Base-by-base conservation (phyloP, 345 rosid genomes). In the Pseudoturritis turrita region DNA sequence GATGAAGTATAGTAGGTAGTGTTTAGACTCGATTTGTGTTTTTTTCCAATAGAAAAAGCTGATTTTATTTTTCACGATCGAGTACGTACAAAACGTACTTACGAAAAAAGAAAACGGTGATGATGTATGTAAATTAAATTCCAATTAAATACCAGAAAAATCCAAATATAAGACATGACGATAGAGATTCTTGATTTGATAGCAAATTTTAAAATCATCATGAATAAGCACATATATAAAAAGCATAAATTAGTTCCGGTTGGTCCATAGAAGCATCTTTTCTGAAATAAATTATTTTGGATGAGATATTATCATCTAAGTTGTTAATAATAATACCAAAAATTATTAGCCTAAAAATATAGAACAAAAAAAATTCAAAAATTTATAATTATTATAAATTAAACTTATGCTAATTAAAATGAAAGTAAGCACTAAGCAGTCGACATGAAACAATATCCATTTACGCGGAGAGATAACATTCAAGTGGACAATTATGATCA, bases 111-210 rank as follows among this genome's bases (percentile, higher is more conserved):
- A 65, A 46, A 56, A 0, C 23, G 3, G 37, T 41, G 21, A 63
- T 44, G 65, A 65, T 47, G 72, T 65, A 37, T 39, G 60, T 3
- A 55, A 73, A 64, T 9, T 55, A 35, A 35, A 45, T 13, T 64
- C 6, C 9, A 45, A 25, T 46, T 56, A 73, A 26, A 65, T 49
- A 65, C 15, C 33, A 66, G 45, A 65, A 46, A 45, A 41, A 46
- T 65, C 72, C 72, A 74, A 66, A 73, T 31, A 55, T 5, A 10
- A 29, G n/a, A 19, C 28, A 64, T 47, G 71, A 65, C 59, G 71
- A 37, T 36, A 36, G 58, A 65, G 18, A 65, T 73, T 73, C 71
- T 65, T 73, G 63, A 72, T 31, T 62, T 62, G 70, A n/a, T 43
- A 53, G 26, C 45, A 50, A 25, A 21, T 22, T 22, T 43, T 18